These are phyloP conservation scores for Phytophthora crassamura DNA, from an alignment of 352 stramenopile species.

Conservation along the genomic window DNA sequence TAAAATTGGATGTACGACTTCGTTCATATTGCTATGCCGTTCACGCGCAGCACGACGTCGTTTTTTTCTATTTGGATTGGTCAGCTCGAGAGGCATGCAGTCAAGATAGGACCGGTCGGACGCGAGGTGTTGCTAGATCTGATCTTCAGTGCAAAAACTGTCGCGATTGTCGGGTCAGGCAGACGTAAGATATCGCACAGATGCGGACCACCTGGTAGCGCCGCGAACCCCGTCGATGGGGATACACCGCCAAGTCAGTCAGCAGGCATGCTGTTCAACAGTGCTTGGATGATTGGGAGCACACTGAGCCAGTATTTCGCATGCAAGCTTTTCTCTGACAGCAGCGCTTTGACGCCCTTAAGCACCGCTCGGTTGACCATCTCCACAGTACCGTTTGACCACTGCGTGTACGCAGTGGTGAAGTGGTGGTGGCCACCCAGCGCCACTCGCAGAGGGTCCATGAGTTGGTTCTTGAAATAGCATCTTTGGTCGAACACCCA, in stretches of 20 bases:
- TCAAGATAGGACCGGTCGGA: too few species aligned
- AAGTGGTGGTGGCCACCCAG: neutral
- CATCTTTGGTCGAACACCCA: neutral
- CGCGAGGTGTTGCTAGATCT: too few species aligned
- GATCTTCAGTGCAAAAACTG: too few species aligned
- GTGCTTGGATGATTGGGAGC: neutral
- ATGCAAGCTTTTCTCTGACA: neutral
- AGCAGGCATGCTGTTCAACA: neutral
- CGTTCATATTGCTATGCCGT: too few species aligned
- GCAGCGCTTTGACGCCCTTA: neutral
- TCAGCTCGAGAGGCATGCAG: too few species aligned
- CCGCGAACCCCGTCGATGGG: neutral
- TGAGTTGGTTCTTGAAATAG: slow-evolving; percentile 2
- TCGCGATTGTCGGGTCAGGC: too few species aligned
- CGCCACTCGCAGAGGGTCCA: neutral
- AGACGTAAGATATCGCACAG: too few species aligned
- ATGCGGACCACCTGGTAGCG: too few species aligned
- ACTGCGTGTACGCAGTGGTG: neutral
- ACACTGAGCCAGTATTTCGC: neutral
- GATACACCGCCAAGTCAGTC: neutral
- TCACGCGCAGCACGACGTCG: too few species aligned
- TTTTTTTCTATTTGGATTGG: too few species aligned
- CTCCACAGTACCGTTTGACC: slow-evolving; percentile 1
- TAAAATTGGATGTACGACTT: too few species aligned
- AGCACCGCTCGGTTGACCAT: slow-evolving; percentile 4